Evolutionary conservation across 495 filamentous ascomycete species (phyloP), one percentile per base, ranked within the genome.

Genomic region (Hypoxylon trugodes): DNA sequence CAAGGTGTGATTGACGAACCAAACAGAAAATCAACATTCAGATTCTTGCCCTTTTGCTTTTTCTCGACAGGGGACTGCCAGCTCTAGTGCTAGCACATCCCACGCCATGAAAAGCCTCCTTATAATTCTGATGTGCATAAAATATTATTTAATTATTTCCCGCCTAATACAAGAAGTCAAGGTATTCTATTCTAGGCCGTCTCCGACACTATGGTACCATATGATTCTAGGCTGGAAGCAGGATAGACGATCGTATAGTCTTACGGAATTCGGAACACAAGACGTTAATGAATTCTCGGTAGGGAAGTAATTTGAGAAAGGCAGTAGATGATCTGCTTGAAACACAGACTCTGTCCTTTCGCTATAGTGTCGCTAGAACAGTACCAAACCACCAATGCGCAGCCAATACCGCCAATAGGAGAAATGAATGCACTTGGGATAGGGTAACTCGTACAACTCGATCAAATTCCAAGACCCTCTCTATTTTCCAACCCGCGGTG

Each of bases 121-220:
- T 41, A 51, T 15, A 21, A 51, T 63, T 50, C 53, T 68, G 47
- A 59, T 48, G 59, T 51, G 59, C 65, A 68, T 63, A 42, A 38
- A 47, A 37, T 6, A 36, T 55, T 49, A 32, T 43, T 24, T 46
- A 32, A 37, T 43, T 36, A 16, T 22, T 68, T 62, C 32, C n/a
- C 63, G 65, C 59, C 65, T 64, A 59, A 63, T 58, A 49, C 16
- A 54, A 2, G 24, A 33, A 58, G 40, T 54, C 37, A 55, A 50
- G 47, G 37, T 32, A 41, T 32, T 47, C 30, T 66, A 67, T 67
- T 64, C 66, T 62, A 55, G 54, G 58, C 59, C 62, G 49, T 66
- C 57, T 37, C 66, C 62, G 62, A 69, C 48, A 53, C 59, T 49
- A 22, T 49, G 62, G 69, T 64, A 69, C 69, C 69, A 32, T 45